phyloP scores from a whole-genome alignment of 2,329 filamentous ascomycete genomes.

The Rutstroemia sp. region DNA sequence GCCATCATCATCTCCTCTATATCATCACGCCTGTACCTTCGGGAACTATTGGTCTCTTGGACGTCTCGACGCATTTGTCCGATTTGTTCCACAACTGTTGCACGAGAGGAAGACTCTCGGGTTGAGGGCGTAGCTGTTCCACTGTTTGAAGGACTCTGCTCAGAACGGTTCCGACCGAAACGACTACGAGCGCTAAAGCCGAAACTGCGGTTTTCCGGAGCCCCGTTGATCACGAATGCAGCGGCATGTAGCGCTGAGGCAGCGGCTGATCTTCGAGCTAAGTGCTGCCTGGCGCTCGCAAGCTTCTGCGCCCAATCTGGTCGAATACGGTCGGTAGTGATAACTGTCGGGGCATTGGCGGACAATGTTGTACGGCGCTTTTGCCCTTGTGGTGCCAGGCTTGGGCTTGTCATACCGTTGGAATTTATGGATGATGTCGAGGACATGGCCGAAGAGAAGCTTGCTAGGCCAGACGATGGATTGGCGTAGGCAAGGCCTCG shows the following conservation, averaged over 20 bases:
- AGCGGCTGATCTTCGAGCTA: slow-evolving; percentile 78
- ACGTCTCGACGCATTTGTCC: slow-evolving; percentile 24
- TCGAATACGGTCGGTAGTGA: slow-evolving; percentile 86
- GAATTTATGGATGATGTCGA: slow-evolving; percentile 76
- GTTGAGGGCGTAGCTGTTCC: slow-evolving; percentile 26
- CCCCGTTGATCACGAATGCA: slow-evolving; percentile 57
- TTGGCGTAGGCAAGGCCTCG: slow-evolving; percentile 69
- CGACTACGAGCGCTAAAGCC: slow-evolving; percentile 24
- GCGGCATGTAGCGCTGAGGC: slow-evolving; percentile 53
- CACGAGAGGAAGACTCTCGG: slow-evolving; percentile 16
- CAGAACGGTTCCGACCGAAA: slow-evolving; percentile 26
- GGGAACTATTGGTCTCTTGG: slow-evolving; percentile 26
- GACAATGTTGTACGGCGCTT: slow-evolving; percentile 66
- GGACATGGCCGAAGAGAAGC: slow-evolving; percentile 65
- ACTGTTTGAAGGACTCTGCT: slow-evolving; percentile 25
- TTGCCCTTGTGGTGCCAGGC: slow-evolving; percentile 17
- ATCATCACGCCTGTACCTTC: slow-evolving; percentile 66
- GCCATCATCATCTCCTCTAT: slow-evolving; percentile 98
- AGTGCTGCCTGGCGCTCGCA: slow-evolving; percentile 74
- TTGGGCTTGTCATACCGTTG: slow-evolving; percentile 24
- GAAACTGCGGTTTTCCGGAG: slow-evolving; percentile 25
- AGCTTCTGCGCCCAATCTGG: slow-evolving; percentile 94
- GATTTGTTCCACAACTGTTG: slow-evolving; percentile 24
- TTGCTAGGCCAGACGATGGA: slow-evolving; percentile 42
- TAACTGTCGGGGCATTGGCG: slow-evolving; percentile 74